These are phyloP conservation scores for Metschnikowia hibisci DNA, from an alignment of 805 yeast genomes.

Conservation along the genomic window DNA sequence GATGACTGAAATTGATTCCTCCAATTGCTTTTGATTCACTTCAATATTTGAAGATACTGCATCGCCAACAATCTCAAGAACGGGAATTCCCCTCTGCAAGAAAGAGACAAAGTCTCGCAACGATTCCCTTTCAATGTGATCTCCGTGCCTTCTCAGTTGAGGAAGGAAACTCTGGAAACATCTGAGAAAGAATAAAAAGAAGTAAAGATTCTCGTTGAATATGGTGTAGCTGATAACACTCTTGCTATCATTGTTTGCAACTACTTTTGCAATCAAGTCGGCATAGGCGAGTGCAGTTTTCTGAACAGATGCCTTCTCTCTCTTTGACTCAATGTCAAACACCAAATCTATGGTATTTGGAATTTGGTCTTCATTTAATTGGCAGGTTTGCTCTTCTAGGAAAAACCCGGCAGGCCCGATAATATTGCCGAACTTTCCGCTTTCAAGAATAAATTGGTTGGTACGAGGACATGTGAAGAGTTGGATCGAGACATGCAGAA, in stretches of 20 bases:
- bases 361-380: slow-evolving; percentile 33
- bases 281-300: slow-evolving; percentile 31
- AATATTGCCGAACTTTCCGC: slow-evolving; percentile 28
- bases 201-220: slow-evolving; percentile 34
- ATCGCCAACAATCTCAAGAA: slow-evolving; percentile 40
- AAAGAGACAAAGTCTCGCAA: slow-evolving; percentile 45
- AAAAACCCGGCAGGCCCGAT: slow-evolving; percentile 45
- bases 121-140: slow-evolving; percentile 61
- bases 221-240: slow-evolving; percentile 23
- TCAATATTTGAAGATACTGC: slow-evolving; percentile 29
- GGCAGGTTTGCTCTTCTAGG: slow-evolving; percentile 39
- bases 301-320: slow-evolving; percentile 23
- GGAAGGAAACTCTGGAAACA: slow-evolving; percentile 57
- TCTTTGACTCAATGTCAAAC: slow-evolving; percentile 14
- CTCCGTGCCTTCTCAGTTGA: slow-evolving; percentile 57
- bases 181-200: slow-evolving; percentile 45
- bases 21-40: slow-evolving; percentile 34
- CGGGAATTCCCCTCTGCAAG: slow-evolving; percentile 43
- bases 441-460: slow-evolving; percentile 28
- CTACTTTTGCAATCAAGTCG: slow-evolving; percentile 26
- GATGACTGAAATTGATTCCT: slow-evolving; percentile 31
- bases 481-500: slow-evolving; percentile 35
- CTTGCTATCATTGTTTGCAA: slow-evolving; percentile 21
- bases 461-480: slow-evolving; percentile 42
- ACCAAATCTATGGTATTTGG: slow-evolving; percentile 27